Evolutionary conservation across 2,329 filamentous ascomycete genomes (phyloP).

Genomic region (Aspergillus piperis): DNA sequence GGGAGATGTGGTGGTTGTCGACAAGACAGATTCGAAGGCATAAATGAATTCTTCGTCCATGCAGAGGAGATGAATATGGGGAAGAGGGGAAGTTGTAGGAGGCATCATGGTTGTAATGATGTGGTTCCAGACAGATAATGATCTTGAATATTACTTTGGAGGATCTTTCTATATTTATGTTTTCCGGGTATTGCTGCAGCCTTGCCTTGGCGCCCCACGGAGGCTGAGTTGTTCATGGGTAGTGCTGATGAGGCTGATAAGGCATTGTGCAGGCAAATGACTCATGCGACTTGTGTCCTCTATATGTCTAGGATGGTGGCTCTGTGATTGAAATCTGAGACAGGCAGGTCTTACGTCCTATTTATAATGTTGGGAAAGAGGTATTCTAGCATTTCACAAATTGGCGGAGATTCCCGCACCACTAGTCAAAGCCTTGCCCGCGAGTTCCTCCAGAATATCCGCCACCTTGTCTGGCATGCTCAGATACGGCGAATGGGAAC

Average conservation of each 20-base stretch:
- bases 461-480: conserved; percentile 39
- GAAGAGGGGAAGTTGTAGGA: conserved; percentile 26
- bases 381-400: not conserved
- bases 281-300: no score
- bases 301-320: no score
- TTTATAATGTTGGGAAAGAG: not conserved
- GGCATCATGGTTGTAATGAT: no score
- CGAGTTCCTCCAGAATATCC: conserved; percentile 27
- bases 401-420: not conserved
- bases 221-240: no score
- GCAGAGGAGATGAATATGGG: conserved; percentile 48
- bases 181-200: no score
- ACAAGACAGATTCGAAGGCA: conserved; percentile 42
- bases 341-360: not conserved
- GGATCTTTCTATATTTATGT: no score
- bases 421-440: not conserved
- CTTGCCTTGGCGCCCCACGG: no score
- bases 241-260: no score
- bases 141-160: no score
- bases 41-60: conserved; percentile 40
- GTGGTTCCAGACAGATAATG: no score
- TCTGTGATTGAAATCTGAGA: not conserved
- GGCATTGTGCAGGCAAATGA: no score
- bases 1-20: conserved; percentile 32
- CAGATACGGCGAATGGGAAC: conserved; percentile 47